Evolutionary conservation across 768 basidiomycete genomes (phyloP).

Genomic region (Cyclocybe aegerita): DNA sequence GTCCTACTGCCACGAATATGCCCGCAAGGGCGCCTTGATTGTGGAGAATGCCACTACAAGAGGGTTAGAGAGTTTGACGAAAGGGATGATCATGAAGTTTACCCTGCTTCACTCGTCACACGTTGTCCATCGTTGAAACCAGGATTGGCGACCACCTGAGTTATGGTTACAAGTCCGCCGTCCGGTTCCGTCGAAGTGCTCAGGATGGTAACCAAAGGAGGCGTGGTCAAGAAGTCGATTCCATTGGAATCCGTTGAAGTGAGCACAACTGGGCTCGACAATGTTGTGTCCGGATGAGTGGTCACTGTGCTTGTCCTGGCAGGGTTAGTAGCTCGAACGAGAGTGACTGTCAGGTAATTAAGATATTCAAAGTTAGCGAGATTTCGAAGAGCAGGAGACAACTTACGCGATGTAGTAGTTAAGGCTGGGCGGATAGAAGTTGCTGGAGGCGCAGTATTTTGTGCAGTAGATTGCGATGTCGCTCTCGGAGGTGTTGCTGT

Average conservation of each 20-base stretch:
- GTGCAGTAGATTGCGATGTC: too few species aligned
- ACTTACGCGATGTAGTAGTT: conserved; percentile 16
- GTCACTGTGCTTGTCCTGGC: conserved; percentile 17
- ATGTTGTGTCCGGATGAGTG: conserved; percentile 14
- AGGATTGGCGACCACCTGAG: conserved; percentile 53
- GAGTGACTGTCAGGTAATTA: conserved; percentile 7
- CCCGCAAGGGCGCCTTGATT: conserved; percentile 72
- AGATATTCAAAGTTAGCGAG: neutral
- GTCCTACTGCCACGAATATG: conserved; percentile 68
- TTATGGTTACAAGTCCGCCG: conserved; percentile 45
- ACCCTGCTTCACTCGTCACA: conserved; percentile 11
- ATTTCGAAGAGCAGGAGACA: neutral
- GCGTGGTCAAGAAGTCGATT: conserved; percentile 38
- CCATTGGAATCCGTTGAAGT: conserved; percentile 40
- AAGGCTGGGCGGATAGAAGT: conserved; percentile 8
- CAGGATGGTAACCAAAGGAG: conserved; percentile 44
- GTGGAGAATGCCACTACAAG: conserved; percentile 26
- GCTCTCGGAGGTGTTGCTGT: too few species aligned
- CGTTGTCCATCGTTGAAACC: conserved; percentile 10
- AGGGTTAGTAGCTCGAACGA: conserved; percentile 8
- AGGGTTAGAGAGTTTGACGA: conserved; percentile 1
- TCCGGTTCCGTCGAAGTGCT: conserved; percentile 45
- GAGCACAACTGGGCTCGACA: conserved; percentile 37
- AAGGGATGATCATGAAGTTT: neutral
- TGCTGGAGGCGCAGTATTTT: neutral